A percentile compares a stretch with the other conserved stretches of the same genome.
phyloP scores from a whole-genome alignment of 2,329 filamentous ascomycete genomes.

The Seiridium unicorne region DNA sequence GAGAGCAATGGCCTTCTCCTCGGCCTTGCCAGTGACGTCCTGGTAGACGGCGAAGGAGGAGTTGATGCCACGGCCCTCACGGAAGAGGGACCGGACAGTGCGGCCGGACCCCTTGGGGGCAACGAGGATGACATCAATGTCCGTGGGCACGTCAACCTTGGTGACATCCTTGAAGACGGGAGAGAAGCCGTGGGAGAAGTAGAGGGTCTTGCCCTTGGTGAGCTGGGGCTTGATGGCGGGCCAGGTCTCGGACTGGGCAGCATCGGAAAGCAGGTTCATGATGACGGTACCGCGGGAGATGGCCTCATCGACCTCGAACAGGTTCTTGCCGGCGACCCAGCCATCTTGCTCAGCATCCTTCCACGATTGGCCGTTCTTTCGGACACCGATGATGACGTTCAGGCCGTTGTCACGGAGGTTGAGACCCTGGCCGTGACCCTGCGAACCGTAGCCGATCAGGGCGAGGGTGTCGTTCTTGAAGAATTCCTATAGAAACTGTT shows the following conservation, averaged over 20 bases:
- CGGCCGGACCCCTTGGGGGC: slow-evolving; percentile 99
- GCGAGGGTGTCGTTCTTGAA: slow-evolving; percentile 99
- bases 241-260: slow-evolving; percentile 98
- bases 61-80: slow-evolving; percentile 99
- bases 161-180: slow-evolving; percentile 99
- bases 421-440: slow-evolving; percentile 98
- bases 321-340: slow-evolving; percentile 97
- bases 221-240: slow-evolving; percentile 96
- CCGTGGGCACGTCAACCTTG: slow-evolving; percentile 93
- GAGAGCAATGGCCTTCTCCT: slow-evolving; percentile 96
- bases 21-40: slow-evolving; percentile 94
- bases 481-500: slow-evolving; percentile 67
- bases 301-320: slow-evolving; percentile 97
- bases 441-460: slow-evolving; percentile 96
- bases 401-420: slow-evolving; percentile 99
- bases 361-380: slow-evolving; percentile 98
- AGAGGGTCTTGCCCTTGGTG: slow-evolving; percentile 99
- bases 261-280: slow-evolving; percentile 99
- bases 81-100: slow-evolving; percentile 98
- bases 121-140: slow-evolving; percentile 99
- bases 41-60: slow-evolving; percentile 98
- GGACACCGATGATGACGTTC: slow-evolving; percentile 98
- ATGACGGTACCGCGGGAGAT: slow-evolving; percentile 90
- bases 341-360: slow-evolving; percentile 96
- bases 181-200: slow-evolving; percentile 99